A percentile compares a stretch with the other conserved stretches of the same genome.
phyloP scores from a whole-genome alignment of 129 eudicot species.

The Calendula officinalis region DNA sequence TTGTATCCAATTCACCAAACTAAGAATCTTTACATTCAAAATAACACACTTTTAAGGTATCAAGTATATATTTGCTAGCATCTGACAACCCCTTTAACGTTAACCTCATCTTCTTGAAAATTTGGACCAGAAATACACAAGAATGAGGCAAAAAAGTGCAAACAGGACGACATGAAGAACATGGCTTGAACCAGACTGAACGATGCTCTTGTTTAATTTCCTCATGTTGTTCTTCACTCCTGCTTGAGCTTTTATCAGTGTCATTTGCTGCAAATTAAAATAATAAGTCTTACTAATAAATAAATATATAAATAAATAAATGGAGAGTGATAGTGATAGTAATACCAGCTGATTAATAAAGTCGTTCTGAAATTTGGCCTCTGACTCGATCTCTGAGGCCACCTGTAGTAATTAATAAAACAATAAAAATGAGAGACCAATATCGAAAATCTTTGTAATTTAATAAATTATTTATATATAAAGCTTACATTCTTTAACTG shows the following conservation, averaged over 20 bases:
- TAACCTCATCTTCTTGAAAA: conserved; percentile 44
- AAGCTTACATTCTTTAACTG: conserved; percentile 61
- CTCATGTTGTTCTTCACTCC: conserved; percentile 80
- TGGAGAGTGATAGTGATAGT: no score
- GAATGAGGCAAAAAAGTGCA: conserved; percentile 51
- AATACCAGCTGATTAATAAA: conserved; percentile 81
- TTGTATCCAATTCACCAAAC: background rate
- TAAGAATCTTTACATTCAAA: conserved; percentile 12
- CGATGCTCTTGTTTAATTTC: conserved; percentile 64
- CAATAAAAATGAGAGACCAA: background rate
- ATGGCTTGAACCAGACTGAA: conserved; percentile 64
- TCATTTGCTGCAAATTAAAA: conserved; percentile 57
- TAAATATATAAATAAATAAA: no score
- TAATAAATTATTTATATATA: conserved; percentile 1
- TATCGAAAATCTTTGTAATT: no score
- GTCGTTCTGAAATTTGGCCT: conserved; percentile 88
- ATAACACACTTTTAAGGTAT: conserved; percentile 1
- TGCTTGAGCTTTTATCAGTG: conserved; percentile 75
- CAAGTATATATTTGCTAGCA: background rate
- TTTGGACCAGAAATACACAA: conserved; percentile 62
- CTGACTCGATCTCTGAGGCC: conserved; percentile 86
- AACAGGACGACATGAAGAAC: conserved; percentile 72
- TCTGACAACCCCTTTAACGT: background rate
- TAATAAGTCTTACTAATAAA: no score
- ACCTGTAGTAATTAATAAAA: conserved; percentile 44